A percentile compares a stretch with the other conserved stretches of the same genome.
These are phyloP conservation scores for Spatholobus suberectus DNA, from an alignment of 306 rosid species.

Conservation along the genomic window DNA sequence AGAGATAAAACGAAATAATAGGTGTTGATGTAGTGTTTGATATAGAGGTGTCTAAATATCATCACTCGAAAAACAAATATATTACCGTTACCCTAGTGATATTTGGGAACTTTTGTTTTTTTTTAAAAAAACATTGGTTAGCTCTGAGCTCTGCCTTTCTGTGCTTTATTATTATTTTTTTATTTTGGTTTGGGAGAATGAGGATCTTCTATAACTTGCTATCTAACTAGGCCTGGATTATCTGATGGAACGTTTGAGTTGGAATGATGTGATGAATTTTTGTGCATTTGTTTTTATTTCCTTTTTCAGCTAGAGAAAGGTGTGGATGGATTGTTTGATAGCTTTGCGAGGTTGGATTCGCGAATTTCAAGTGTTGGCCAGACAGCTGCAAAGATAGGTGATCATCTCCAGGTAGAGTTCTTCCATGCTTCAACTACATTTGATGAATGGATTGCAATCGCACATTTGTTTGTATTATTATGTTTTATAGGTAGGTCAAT, in stretches of 20 bases:
- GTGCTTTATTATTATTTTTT: background rate
- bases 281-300: slow-evolving; percentile 9
- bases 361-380: slow-evolving; percentile 99
- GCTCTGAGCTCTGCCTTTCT: background rate
- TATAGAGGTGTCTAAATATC: too few relatives aligned
- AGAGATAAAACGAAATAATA: too few relatives aligned
- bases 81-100: background rate
- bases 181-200: background rate
- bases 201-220: slow-evolving; percentile 12
- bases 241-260: slow-evolving; percentile 28
- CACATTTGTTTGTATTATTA: slow-evolving; percentile 21
- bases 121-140: background rate
- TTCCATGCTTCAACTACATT: slow-evolving; percentile 35
- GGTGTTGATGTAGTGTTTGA: too few relatives aligned
- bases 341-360: slow-evolving; percentile 98
- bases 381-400: slow-evolving; percentile 99
- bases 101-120: background rate
- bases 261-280: slow-evolving; percentile 19
- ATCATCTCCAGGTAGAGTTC: slow-evolving; percentile 92
- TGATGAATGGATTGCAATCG: slow-evolving; percentile 29
- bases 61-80: too few relatives aligned
- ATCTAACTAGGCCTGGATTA: background rate
- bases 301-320: slow-evolving; percentile 94
- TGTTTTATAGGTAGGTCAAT: slow-evolving; percentile 27
- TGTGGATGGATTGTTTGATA: slow-evolving; percentile 95